Base-by-base conservation (phyloP, 2,329 filamentous ascomycete species). In the Furcasterigmium furcatum region DNA sequence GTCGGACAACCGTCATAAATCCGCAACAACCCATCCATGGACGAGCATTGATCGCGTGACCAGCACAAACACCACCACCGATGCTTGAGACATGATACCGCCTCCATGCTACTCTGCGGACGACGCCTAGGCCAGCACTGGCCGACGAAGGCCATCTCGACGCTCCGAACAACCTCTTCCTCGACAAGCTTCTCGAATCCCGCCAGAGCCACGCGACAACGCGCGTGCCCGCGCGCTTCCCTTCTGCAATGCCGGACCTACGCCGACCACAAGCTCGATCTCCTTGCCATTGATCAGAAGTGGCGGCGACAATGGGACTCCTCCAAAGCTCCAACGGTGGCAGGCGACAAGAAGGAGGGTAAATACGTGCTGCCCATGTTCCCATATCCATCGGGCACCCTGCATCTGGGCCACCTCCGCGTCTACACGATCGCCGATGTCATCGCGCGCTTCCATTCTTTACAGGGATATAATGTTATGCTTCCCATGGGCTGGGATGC, bases 401-500 rank as follows among this genome's bases (percentile, higher is more conserved):
- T 96, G 22, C 91, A 96, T 63, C 82, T 95, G 49, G 91, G 91
- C 13, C 91, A 96, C 63, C 72, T 95, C 32, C 84, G 91, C 39
- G 89, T 95, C 41, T 96, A 95, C 70, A 89, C 90, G 30, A 94
- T 96, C 52, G 89, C 90, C 49, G 91, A 96, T 69, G 87, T 91
- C 9, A 70, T 95, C 43, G 83, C 89, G 13, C 80, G 91, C 44
- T 95, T 85, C 60, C 81, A 84, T 56, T 78, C 77, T 21, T 82
- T 95, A 68, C 82, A 84, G 54, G 90, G 90, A 14, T 75, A 82
- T 54, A 69, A 87, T 45, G 88, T 95, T 25, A 66, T 95, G 44
- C 80, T 95, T 52, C 89, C 91, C n/a, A 95, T 95, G 78, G 91
- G 91, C 10, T 96, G 91, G 90, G 91, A 96, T 72, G 88, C 89